Percentiles rank a stretch among this genome's conserved stretches.
Conservation (phyloP, 139 green algal genomes). For the Gonium pectorale region DNA sequence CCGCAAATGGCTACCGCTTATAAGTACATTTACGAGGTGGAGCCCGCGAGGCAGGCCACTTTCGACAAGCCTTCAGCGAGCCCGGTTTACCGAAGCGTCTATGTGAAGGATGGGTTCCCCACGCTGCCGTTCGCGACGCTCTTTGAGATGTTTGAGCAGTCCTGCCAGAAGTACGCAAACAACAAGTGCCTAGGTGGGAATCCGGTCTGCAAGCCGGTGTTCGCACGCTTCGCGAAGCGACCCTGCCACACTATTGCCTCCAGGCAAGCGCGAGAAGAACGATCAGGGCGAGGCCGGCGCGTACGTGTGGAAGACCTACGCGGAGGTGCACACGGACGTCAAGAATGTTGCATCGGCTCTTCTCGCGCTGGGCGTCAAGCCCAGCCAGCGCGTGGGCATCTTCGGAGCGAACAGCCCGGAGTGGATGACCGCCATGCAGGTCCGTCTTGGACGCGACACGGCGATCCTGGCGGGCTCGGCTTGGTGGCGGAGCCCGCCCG, state of each 20-base stretch:
- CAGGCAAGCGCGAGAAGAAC: conserved; percentile 38
- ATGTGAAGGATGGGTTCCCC: conserved; percentile 74
- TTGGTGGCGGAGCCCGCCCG: no score
- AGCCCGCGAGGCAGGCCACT: conserved; percentile 22
- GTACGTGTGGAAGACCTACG: conserved; percentile 64
- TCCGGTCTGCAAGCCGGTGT: not conserved
- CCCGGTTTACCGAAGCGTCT: conserved; percentile 62
- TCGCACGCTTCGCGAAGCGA: no score
- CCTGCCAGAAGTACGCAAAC: conserved; percentile 62
- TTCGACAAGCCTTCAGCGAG: conserved; percentile 46
- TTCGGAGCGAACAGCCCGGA: conserved; percentile 90
- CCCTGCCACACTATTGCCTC: no score
- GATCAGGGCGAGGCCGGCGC: conserved; percentile 43
- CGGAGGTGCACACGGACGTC: conserved; percentile 57
- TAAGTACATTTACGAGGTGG: conserved; percentile 48
- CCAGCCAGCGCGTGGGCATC: conserved; percentile 64
- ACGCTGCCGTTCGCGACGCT: conserved; percentile 70
- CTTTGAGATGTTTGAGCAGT: conserved; percentile 80
- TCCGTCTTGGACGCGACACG: no score
- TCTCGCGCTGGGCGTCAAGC: conserved; percentile 33
- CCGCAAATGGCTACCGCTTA: not conserved
- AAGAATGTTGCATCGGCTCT: conserved; percentile 55
- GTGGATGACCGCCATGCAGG: conserved; percentile 96
- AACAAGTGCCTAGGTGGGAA: conserved; percentile 66
- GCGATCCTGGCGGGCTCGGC: no score